A percentile compares a stretch with the other conserved stretches of the same genome.
phyloP scores from a whole-genome alignment of 1,284 basidiomycete genomes.

The Ustilago sp. region DNA sequence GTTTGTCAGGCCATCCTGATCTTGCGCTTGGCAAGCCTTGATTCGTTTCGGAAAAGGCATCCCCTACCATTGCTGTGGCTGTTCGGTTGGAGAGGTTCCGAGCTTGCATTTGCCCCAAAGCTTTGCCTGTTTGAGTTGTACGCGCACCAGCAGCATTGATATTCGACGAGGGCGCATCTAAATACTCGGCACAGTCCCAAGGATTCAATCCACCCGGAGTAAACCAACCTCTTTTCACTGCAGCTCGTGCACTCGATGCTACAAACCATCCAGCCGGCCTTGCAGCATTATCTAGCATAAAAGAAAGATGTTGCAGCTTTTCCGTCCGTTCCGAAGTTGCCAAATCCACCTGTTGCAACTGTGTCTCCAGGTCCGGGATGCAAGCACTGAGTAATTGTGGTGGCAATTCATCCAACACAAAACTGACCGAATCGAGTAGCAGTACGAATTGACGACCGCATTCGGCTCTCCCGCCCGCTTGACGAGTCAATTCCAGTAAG shows the following conservation, averaged over 20 bases:
- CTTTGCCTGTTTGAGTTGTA: neutral
- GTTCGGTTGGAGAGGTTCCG: neutral
- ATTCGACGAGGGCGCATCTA: slow-evolving; percentile 21
- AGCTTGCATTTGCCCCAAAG: neutral
- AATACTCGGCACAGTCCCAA: slow-evolving; percentile 51
- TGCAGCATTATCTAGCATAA: slow-evolving; percentile 18
- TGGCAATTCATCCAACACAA: slow-evolving; percentile 52
- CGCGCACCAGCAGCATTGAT: neutral
- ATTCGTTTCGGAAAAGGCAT: neutral
- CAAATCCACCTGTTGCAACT: slow-evolving; percentile 19
- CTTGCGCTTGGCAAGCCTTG: slow-evolving; percentile 28
- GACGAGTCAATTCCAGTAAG: slow-evolving; percentile 24
- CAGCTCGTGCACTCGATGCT: slow-evolving; percentile 27
- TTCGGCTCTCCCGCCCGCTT: slow-evolving; percentile 17
- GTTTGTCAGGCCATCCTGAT: slow-evolving; percentile 28
- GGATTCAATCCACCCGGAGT: slow-evolving; percentile 33
- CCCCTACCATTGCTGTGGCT: neutral
- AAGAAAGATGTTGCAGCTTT: slow-evolving; percentile 26
- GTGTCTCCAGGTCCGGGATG: slow-evolving; percentile 27
- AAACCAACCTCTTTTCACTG: slow-evolving; percentile 38
- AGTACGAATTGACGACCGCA: slow-evolving; percentile 16
- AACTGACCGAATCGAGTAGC: slow-evolving; percentile 38
- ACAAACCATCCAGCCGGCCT: slow-evolving; percentile 20
- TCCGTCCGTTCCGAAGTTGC: slow-evolving; percentile 22
- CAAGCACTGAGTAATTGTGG: slow-evolving; percentile 13